Conservation (phyloP, 768 basidiomycete species). For the Kwoniella europaea region DNA sequence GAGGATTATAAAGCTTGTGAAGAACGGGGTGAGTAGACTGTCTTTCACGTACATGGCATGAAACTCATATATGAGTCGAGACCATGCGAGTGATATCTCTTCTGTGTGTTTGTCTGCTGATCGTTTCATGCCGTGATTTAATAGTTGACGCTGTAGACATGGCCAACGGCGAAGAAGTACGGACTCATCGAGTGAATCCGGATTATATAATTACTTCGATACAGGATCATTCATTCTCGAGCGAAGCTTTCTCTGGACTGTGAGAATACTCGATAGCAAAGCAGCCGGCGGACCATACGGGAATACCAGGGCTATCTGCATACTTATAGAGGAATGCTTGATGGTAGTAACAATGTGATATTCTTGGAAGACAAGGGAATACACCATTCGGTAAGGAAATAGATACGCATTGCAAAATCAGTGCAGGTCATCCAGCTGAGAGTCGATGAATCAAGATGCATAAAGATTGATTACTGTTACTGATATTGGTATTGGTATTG, state of each 20-base stretch:
- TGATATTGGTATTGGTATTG: background rate
- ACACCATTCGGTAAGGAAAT: background rate
- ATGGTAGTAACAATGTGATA: too few relatives aligned
- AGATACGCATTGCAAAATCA: background rate
- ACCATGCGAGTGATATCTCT: too few relatives aligned
- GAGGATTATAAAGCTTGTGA: conserved; percentile 64
- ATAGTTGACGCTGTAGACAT: conserved; percentile 24
- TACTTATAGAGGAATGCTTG: too few relatives aligned
- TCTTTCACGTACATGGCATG: too few relatives aligned
- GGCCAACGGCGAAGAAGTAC: conserved; percentile 18
- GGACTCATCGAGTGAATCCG: background rate
- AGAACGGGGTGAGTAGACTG: conserved; percentile 44
- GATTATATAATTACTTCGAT: conserved; percentile 10
- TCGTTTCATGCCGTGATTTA: too few relatives aligned
- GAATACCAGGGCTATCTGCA: too few relatives aligned
- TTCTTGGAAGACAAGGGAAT: too few relatives aligned
- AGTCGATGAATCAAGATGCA: background rate
- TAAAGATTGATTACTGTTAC: background rate
- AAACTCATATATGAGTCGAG: too few relatives aligned
- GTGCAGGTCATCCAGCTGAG: background rate
- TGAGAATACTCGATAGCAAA: background rate
- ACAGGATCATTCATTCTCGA: conserved; percentile 16
- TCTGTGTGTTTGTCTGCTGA: too few relatives aligned
- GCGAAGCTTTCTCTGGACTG: conserved; percentile 3
- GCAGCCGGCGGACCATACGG: too few relatives aligned